Evolutionary conservation across 352 stramenopile genomes (phyloP).

Genomic region (Globisporangium nodosum): DNA sequence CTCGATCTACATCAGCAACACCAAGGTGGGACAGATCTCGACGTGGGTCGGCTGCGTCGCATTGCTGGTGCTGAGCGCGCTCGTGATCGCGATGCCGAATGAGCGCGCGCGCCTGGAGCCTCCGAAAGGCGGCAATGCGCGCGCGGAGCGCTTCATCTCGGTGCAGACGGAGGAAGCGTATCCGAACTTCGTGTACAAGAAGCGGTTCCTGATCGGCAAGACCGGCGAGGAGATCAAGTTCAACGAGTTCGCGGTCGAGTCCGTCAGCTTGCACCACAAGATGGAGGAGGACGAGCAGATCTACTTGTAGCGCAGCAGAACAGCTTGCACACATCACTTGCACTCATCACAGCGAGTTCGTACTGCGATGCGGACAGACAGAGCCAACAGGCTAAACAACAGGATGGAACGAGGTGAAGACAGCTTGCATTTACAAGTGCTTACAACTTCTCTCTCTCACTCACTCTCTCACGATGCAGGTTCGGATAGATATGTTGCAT

Average conservation of each 20-base stretch:
- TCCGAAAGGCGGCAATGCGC: slow-evolving; percentile 32
- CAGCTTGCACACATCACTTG: no score
- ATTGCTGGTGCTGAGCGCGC: slow-evolving; percentile 3
- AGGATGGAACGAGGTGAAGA: no score
- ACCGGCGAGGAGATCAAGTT: slow-evolving; percentile 63
- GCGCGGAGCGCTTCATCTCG: slow-evolving; percentile 46
- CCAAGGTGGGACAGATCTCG: slow-evolving; percentile 31
- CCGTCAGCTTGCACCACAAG: slow-evolving; percentile 41
- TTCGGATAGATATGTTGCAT: slow-evolving; percentile 1
- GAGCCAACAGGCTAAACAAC: no score
- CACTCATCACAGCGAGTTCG: no score
- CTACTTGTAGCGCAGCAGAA: slow-evolving; percentile 25
- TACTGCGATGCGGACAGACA: no score
- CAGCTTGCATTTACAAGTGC: no score
- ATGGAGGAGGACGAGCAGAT: slow-evolving; percentile 63
- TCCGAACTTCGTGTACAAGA: slow-evolving; percentile 65
- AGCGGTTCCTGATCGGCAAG: slow-evolving; percentile 54
- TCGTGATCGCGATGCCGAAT: slow-evolving; percentile 41
- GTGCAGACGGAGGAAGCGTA: slow-evolving; percentile 61
- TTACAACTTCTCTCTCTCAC: no score
- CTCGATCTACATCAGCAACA: slow-evolving; percentile 50
- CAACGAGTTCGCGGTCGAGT: slow-evolving; percentile 35
- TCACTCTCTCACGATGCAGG: not conserved
- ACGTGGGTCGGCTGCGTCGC: slow-evolving; percentile 22
- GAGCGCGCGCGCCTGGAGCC: slow-evolving; percentile 36